Evolutionary conservation across 1,284 basidiomycete genomes (phyloP), one percentile per base, ranked within the genome.

Genomic region (Sporisorium graminicola): DNA sequence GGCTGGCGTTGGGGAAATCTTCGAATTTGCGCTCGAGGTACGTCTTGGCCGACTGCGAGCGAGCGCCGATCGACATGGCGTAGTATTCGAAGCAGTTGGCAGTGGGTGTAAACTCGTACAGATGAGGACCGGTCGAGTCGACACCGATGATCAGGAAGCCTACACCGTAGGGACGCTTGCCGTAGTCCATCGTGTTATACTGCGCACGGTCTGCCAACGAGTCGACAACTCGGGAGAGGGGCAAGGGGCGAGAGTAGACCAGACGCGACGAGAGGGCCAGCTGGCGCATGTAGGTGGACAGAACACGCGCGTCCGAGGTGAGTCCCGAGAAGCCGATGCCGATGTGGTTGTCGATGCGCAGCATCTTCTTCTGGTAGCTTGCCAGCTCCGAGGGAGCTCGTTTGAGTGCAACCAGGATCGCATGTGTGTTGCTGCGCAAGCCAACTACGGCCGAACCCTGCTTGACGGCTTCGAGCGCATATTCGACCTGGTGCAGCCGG

Each of bases 281-380:
- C 87, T 98, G 97, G 42, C 97, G 91, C 97, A 99, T 99, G 86
- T 96, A 98, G 88, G 99, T 98, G 69, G 76, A 77, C 20, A 84
- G 76, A 0, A 99, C 97, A 86, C 97, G 92, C 58, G 97, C 97
- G 88, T 99, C 97, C 57, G 93, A 95, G 9, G 97, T 99, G 73
- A 99, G 88, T 22, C 97, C 97, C 55, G 97, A 97, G 86, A 99
- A 99, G 52, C 95, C 97, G 83, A 99, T 95, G 49, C 97, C 97
- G 83, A 98, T 92, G 88, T 99, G 97, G 87, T 98, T 95, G 86
- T 99, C 97, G 90, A 99, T 97, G 84, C 94, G 90, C 87, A 97
- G 96, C 91, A 99, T 93, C 90, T 99, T 99, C 88, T 99, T 95
- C 86, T 99, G 97, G 89, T 99, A 98, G 43, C 93, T 94, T 16